phyloP scores from a whole-genome alignment of 2,329 filamentous ascomycete genomes.

The Ilyonectria mors-panacis region DNA sequence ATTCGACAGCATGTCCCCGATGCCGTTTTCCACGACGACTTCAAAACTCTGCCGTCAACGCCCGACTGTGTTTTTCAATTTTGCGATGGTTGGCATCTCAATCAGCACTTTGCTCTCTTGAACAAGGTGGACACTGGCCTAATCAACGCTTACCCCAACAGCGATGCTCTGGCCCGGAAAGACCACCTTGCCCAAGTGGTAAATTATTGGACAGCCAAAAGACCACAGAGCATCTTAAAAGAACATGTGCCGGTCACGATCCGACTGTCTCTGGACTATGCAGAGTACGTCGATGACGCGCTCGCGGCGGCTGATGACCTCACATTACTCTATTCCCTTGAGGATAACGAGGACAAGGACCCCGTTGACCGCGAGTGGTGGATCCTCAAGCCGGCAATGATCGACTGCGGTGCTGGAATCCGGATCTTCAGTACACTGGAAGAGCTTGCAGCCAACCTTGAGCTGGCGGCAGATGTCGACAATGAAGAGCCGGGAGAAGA shows the following conservation, averaged over 20 bases:
- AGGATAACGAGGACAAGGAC: constrained; percentile 51
- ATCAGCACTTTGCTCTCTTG: constrained; percentile 51
- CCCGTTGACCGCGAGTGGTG: constrained; percentile 54
- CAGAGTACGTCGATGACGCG: constrained; percentile 57
- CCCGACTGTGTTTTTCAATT: constrained; percentile 49
- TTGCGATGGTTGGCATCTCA: constrained; percentile 55
- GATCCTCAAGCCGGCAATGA: constrained; percentile 57
- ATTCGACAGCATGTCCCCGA: constrained; percentile 49
- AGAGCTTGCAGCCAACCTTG: constrained; percentile 53
- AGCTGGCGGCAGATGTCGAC: constrained; percentile 54
- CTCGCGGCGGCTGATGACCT: constrained; percentile 56
- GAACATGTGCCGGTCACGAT: constrained; percentile 52
- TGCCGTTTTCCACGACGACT: constrained; percentile 48
- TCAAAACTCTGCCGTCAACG: constrained; percentile 47
- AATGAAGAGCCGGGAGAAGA: constrained; percentile 36
- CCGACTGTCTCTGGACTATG: constrained; percentile 55
- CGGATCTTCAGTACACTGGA: constrained; percentile 56
- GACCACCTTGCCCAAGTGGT: constrained; percentile 54
- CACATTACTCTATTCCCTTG: constrained; percentile 52
- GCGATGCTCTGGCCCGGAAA: constrained; percentile 56
- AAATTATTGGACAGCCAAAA: constrained; percentile 56
- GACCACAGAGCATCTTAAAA: constrained; percentile 51
- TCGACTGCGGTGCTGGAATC: constrained; percentile 58
- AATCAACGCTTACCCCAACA: constrained; percentile 58
- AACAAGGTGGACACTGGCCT: constrained; percentile 50